These are phyloP conservation scores for Talaromyces islandicus DNA, from an alignment of 2,329 filamentous ascomycete species.

Conservation along the genomic window DNA sequence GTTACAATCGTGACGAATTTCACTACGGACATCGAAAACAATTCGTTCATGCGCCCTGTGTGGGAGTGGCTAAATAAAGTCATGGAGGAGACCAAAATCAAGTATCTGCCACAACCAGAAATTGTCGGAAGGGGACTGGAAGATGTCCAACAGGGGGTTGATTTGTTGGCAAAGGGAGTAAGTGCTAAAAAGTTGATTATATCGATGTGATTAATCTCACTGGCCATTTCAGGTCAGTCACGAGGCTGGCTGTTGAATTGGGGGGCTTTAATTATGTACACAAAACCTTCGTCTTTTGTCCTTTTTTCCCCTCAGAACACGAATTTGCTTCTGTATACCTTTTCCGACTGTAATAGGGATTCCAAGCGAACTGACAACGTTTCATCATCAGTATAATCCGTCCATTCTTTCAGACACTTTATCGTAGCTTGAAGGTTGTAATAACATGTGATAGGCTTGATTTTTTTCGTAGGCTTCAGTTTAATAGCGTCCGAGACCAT, in stretches of 20 bases:
- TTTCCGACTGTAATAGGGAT: conserved; percentile 1
- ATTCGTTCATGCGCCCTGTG: neutral
- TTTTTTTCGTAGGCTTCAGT: neutral
- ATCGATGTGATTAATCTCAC: neutral
- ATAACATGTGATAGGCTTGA: neutral
- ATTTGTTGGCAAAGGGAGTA: neutral
- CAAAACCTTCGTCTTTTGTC: neutral
- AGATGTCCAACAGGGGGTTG: neutral
- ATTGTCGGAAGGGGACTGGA: neutral
- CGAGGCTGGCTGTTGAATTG: neutral
- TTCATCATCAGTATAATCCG: neutral
- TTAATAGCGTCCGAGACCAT: conserved; percentile 1
- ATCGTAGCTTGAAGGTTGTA: conserved; percentile 7
- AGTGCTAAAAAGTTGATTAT: conserved; percentile 4
- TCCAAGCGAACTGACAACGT: neutral
- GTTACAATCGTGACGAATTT: conserved; percentile 3
- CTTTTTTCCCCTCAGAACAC: too few species aligned
- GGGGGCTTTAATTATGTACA: neutral
- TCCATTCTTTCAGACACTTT: neutral
- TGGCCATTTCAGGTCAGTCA: neutral
- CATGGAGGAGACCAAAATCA: neutral
- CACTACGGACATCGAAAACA: neutral
- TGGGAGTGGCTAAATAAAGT: neutral
- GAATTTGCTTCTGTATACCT: neutral
- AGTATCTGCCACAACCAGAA: conserved; percentile 1